Evolutionary conservation across 441 rosid species (phyloP).

Genomic region (Jatropha multifida): DNA sequence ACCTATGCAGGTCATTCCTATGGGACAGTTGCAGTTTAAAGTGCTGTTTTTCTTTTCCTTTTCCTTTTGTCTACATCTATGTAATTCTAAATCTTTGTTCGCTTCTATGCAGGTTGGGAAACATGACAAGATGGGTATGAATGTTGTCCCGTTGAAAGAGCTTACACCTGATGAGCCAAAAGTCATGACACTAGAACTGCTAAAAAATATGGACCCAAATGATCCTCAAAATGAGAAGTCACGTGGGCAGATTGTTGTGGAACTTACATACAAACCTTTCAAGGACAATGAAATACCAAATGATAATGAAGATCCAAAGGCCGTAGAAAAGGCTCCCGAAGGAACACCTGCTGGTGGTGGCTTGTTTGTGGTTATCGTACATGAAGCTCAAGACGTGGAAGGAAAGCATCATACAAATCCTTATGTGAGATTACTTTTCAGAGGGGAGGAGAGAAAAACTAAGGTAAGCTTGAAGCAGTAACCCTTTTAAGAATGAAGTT

Average conservation of each 20-base stretch:
- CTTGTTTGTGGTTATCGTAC: constrained; percentile 72
- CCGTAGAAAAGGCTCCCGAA: constrained; percentile 75
- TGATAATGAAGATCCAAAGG: constrained; percentile 48
- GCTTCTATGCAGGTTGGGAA: constrained; percentile 61
- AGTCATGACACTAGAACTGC: constrained; percentile 64
- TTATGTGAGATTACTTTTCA: constrained; percentile 60
- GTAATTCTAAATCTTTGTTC: constrained; percentile 13
- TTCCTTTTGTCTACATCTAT: too few species aligned
- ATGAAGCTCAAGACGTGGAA: constrained; percentile 91
- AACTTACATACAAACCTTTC: constrained; percentile 77
- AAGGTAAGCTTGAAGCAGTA: constrained; percentile 44
- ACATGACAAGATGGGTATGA: constrained; percentile 90
- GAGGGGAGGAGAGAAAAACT: constrained; percentile 83
- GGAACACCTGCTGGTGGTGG: constrained; percentile 90
- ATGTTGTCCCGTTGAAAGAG: constrained; percentile 78
- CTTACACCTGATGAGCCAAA: constrained; percentile 67
- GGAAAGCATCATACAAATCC: constrained; percentile 99
- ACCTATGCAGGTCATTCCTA: background rate
- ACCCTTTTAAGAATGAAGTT: background rate
- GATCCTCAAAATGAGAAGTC: constrained; percentile 60
- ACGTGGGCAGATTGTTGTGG: constrained; percentile 78
- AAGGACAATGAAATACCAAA: constrained; percentile 57
- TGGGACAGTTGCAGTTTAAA: background rate
- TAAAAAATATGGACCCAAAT: constrained; percentile 64
- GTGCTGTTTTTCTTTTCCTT: background rate